These are phyloP conservation scores for Leccinum subgranulosum DNA, from an alignment of 768 basidiomycete species.

Conservation along the genomic window DNA sequence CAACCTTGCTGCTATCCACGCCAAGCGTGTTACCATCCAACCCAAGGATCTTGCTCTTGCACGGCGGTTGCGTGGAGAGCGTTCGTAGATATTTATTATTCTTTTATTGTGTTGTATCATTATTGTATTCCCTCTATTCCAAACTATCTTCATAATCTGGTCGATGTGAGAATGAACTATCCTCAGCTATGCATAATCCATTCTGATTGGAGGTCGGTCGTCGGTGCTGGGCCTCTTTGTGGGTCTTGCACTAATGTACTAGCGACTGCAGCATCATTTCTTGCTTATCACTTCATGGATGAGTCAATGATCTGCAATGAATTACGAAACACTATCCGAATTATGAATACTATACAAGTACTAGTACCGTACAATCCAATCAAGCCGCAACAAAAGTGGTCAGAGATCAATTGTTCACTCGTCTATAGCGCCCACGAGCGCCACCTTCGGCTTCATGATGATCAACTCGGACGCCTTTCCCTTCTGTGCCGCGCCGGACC, in stretches of 20 bases:
- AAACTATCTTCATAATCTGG: neutral
- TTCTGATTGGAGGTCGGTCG: too few species aligned
- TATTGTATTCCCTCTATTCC: slow-evolving; percentile 9
- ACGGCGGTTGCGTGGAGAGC: slow-evolving; percentile 73
- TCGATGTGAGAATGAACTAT: neutral
- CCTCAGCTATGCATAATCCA: neutral
- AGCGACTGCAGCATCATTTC: neutral
- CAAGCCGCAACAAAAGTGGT: neutral
- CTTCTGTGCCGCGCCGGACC: slow-evolving; percentile 5
- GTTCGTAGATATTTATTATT: slow-evolving; percentile 42
- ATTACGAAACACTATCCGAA: neutral
- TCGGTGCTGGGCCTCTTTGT: too few species aligned
- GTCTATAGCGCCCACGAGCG: neutral
- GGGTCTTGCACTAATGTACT: too few species aligned
- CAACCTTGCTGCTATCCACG: neutral
- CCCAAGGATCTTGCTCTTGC: neutral
- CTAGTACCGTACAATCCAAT: neutral
- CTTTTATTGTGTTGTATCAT: slow-evolving; percentile 11
- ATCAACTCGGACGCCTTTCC: slow-evolving; percentile 19
- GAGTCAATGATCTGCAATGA: neutral
- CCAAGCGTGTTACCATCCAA: neutral
- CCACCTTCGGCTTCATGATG: slow-evolving; percentile 33
- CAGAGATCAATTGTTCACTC: neutral
- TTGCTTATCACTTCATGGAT: neutral
- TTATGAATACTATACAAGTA: neutral